phyloP scores from a whole-genome alignment of 73 alveolate species.

The Paramecium sexaurelia region DNA sequence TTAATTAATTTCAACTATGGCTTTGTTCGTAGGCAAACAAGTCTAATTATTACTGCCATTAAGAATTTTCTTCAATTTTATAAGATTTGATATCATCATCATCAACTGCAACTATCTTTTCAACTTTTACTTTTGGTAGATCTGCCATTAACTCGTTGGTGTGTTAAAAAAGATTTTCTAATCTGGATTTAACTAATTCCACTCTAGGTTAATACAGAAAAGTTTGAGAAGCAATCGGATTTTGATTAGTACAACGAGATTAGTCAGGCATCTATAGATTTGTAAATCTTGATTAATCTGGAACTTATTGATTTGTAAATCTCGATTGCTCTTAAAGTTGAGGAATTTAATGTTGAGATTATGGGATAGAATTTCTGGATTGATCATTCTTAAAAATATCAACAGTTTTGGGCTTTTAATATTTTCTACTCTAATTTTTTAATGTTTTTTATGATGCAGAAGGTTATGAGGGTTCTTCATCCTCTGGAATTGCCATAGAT shows the following conservation, averaged over 20 bases:
- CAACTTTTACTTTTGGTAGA: not conserved
- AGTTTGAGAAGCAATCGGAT: slow-evolving; percentile 30
- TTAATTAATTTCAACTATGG: slow-evolving; percentile 40
- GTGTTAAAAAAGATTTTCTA: not conserved
- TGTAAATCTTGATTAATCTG: not conserved
- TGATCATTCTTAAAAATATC: slow-evolving; percentile 19
- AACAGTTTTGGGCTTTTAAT: slow-evolving; percentile 22
- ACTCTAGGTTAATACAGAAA: slow-evolving; percentile 25
- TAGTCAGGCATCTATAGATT: slow-evolving; percentile 13
- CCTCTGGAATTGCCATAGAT: slow-evolving; percentile 15
- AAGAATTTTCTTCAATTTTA: slow-evolving; percentile 32
- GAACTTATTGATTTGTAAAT: not conserved
- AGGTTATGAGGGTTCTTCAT: not conserved
- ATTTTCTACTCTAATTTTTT: not conserved
- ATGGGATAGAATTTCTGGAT: not conserved
- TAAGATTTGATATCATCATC: slow-evolving; percentile 9
- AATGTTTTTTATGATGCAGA: not conserved
- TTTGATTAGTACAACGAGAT: slow-evolving; percentile 26
- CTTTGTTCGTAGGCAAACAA: slow-evolving; percentile 48
- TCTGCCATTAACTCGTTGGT: slow-evolving; percentile 22
- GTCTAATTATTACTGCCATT: not conserved
- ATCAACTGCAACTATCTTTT: not conserved
- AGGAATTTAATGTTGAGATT: slow-evolving; percentile 1
- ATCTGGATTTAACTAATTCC: slow-evolving; percentile 6
- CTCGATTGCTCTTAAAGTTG: not conserved